Conservation (phyloP, 768 basidiomycete species). For the Exidia glandulosa region DNA sequence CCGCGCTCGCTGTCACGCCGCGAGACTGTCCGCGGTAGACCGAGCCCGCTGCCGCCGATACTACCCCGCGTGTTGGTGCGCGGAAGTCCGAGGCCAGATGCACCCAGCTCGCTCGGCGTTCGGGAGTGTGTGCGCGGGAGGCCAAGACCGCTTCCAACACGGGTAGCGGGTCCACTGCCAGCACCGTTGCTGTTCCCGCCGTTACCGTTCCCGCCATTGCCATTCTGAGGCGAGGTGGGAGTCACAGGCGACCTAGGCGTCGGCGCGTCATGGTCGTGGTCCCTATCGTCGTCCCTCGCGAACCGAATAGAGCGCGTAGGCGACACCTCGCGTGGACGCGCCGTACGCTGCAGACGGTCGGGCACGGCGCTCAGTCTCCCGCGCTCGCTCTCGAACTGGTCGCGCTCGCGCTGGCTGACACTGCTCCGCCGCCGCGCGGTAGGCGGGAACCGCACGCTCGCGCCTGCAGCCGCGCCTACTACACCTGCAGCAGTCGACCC, state of each 20-base stretch:
- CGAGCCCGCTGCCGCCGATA: neutral
- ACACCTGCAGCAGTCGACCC: neutral
- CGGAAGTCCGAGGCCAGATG: neutral
- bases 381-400: slow-evolving; percentile 8
- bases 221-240: neutral
- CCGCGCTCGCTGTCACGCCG: neutral
- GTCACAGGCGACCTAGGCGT: neutral
- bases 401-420: slow-evolving; percentile 11
- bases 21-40: neutral
- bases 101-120: neutral
- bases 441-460: neutral
- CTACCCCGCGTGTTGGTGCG: neutral
- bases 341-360: slow-evolving; percentile 13
- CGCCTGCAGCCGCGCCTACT: neutral
- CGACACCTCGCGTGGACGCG: slow-evolving; percentile 27
- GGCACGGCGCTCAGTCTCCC: slow-evolving; percentile 10
- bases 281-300: slow-evolving; percentile 14
- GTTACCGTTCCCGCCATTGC: neutral
- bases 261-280: neutral
- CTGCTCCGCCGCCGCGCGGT: slow-evolving; percentile 5
- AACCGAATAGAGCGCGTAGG: slow-evolving; percentile 32
- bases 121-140: neutral
- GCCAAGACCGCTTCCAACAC: neutral
- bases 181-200: neutral
- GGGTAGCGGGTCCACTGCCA: neutral